Base-by-base conservation (phyloP, 2,329 filamentous ascomycete species). In the Fusarium haematococcum region DNA sequence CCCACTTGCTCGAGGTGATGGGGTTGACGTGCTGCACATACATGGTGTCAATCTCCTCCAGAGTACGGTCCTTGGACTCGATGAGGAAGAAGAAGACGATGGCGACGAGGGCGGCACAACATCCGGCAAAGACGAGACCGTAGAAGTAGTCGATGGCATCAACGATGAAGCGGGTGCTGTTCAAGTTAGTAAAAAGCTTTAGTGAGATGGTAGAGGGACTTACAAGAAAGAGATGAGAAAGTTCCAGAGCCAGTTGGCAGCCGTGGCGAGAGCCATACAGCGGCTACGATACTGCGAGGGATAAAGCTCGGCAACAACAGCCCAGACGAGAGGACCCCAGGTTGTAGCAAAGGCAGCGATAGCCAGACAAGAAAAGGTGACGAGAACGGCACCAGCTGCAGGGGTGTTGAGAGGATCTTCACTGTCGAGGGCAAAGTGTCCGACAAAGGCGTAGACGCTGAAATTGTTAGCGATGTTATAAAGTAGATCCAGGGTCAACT, bases 41-140 rank as follows among this genome's bases (percentile, higher is more conserved):
- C 92, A 94, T 94, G 67, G 89, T 91, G 81, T 95, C 93, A 65
- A 95, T 91, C 82, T 95, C 92, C 83, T 95, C 93, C 20, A 95
- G 87, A 2, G 89, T 91, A 35, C 92, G 88, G 77, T 92, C 92
- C 82, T 93, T 91, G 70, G 89, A 91, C 84, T 95, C 93, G 78
- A 92, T 91, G 72, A 95, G 87, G 83, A 94, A 94, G 86, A 94
- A 93, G 86, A 91, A 95, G 68, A 94, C 92, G 59, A 94, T 86
- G 20, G 89, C 77, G 6, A 91, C 87, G 23, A 91, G 90, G 11
- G 87, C 86, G 67, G 90, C 88, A 79, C 91, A 91, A 81, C 91
- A 93, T 6, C 88, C 91, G 0, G 91, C 92, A 79, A 94, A 94
- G 43, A 94, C 89, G 68, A 94, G 90, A 35, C 92, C 92, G 79